phyloP scores from a whole-genome alignment of 257 asterid genomes.

The Solanum neorickii region DNA sequence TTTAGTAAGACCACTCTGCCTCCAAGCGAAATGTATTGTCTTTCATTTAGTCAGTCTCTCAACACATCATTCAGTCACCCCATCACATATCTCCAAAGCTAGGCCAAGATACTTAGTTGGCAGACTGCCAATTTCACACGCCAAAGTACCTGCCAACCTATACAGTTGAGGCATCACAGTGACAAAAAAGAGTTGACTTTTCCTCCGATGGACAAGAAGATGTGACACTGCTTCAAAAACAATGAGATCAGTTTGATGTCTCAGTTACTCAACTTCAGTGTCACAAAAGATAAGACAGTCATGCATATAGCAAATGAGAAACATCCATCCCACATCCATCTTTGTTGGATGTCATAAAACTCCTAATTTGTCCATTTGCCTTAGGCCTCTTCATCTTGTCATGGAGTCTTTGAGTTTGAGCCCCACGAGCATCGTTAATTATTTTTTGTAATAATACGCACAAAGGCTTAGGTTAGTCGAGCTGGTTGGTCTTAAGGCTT shows the following conservation, averaged over 20 bases:
- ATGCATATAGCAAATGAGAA: neutral
- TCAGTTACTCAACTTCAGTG: neutral
- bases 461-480: conserved; percentile 44
- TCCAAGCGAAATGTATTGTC: neutral
- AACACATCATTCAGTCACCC: neutral
- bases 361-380: neutral
- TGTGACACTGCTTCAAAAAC: neutral
- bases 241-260: neutral
- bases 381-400: neutral
- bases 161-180: neutral
- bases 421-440: conserved; percentile 41
- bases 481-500: neutral
- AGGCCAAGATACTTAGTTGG: neutral
- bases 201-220: neutral
- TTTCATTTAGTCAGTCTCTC: neutral
- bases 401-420: conserved; percentile 26
- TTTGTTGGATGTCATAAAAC: neutral
- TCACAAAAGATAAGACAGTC: neutral
- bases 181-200: neutral
- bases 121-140: neutral
- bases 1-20: neutral
- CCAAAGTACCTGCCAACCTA: neutral
- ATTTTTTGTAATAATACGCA: conserved; percentile 9
- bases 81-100: neutral
- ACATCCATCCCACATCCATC: neutral